phyloP scores from a whole-genome alignment of 192 early-diverging fungal genomes.

The Coemansia sp. region DNA sequence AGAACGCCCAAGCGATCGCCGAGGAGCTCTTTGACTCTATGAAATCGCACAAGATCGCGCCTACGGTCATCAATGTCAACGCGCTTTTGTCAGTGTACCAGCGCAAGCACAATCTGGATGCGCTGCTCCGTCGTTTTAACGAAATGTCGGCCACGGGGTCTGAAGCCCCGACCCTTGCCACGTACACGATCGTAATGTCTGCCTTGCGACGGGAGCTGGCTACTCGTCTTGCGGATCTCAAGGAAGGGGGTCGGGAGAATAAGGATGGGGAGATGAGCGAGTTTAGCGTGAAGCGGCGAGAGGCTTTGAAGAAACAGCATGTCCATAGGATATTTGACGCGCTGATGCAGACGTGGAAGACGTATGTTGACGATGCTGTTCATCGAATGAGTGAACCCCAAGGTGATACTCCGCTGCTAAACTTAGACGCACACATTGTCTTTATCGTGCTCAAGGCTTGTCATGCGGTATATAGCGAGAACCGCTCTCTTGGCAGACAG shows the following conservation, averaged over 20 bases:
- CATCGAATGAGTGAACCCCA: conserved; percentile 8
- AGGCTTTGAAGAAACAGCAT: conserved; percentile 20
- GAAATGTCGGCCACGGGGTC: conserved; percentile 19
- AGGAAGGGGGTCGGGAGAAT: background rate
- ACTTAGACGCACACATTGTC: conserved; percentile 27
- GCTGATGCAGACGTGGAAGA: conserved; percentile 20
- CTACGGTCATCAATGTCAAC: conserved; percentile 37
- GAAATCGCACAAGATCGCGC: conserved; percentile 7
- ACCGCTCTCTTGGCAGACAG: conserved; percentile 35
- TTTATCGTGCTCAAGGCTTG: conserved; percentile 39
- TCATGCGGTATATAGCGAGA: conserved; percentile 24
- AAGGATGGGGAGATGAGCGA: background rate
- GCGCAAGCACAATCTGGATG: conserved; percentile 29
- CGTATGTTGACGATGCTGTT: conserved; percentile 28
- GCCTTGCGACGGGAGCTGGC: conserved; percentile 35
- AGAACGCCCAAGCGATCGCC: conserved; percentile 27
- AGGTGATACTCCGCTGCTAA: conserved; percentile 17
- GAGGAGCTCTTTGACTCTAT: conserved; percentile 27
- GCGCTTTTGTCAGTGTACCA: conserved; percentile 37
- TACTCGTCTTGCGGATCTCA: conserved; percentile 11
- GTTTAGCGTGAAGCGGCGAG: conserved; percentile 1
- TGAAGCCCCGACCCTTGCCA: conserved; percentile 33
- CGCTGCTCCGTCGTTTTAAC: conserved; percentile 24
- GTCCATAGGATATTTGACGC: conserved; percentile 20
- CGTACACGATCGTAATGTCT: conserved; percentile 40